These are phyloP conservation scores for Nakazawaea wyomingensis DNA, from an alignment of 805 yeast species.

Conservation along the genomic window DNA sequence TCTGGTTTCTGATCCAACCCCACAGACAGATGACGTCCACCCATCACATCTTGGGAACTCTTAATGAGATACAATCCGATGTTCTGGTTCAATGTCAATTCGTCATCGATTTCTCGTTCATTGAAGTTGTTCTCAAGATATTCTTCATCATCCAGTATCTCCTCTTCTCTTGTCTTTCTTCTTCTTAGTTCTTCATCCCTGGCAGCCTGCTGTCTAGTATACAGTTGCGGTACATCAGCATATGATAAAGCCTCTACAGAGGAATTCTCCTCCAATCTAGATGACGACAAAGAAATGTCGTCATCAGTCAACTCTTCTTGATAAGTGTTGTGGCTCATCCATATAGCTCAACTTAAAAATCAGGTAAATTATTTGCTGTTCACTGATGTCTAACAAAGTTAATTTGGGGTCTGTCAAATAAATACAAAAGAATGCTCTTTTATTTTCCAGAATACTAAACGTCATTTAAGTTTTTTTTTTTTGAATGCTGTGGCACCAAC, in stretches of 20 bases:
- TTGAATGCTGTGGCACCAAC: too few species aligned
- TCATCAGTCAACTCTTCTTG: constrained; percentile 2
- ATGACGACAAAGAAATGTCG: background rate
- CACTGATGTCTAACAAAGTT: too few species aligned
- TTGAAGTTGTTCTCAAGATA: constrained; percentile 3
- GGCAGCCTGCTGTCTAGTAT: background rate
- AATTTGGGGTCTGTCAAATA: too few species aligned
- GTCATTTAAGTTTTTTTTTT: too few species aligned
- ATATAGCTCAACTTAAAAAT: too few species aligned
- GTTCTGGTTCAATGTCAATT: constrained; percentile 6
- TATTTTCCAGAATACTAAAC: too few species aligned
- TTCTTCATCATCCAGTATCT: constrained; percentile 7
- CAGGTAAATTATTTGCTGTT: too few species aligned
- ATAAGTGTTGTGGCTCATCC: background rate
- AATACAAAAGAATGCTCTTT: too few species aligned
- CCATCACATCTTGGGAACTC: background rate
- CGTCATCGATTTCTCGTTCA: constrained; percentile 1
- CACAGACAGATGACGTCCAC: constrained; percentile 10
- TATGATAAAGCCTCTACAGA: background rate
- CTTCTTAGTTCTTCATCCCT: background rate
- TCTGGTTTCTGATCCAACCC: constrained; percentile 3
- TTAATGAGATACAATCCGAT: constrained; percentile 3
- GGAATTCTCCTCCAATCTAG: background rate
- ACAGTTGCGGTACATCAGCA: constrained; percentile 2
- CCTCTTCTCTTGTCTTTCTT: constrained; percentile 4